Percentiles rank a stretch among this genome's conserved stretches.
phyloP scores from a whole-genome alignment of 2,329 filamentous ascomycete species.

The Phyllosticta citribraziliensis region DNA sequence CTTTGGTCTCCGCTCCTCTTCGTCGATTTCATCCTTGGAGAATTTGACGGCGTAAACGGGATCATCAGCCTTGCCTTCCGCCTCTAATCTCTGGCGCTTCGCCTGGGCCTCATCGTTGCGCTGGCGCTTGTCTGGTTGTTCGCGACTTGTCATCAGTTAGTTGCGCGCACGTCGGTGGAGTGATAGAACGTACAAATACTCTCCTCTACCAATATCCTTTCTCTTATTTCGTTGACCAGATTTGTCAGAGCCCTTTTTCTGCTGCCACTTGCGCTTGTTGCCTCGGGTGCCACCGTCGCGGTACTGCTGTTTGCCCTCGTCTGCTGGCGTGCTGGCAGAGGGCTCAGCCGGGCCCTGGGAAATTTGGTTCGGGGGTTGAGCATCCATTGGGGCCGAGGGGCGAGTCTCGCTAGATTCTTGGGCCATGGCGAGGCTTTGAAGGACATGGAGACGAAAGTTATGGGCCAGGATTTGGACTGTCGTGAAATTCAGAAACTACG shows the following conservation, averaged over 20 bases:
- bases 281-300: conserved; percentile 7
- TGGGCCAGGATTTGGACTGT: neutral
- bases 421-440: neutral
- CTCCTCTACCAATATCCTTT: conserved; percentile 55
- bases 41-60: conserved; percentile 28
- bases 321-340: neutral
- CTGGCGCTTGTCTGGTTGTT: conserved; percentile 38
- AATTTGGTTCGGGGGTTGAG: conserved; percentile 6
- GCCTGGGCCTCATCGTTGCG: conserved; percentile 33
- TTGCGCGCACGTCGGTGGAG: conserved; percentile 22
- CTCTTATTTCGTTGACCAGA: conserved; percentile 44
- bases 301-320: conserved; percentile 2
- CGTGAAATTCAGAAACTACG: neutral
- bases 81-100: conserved; percentile 28
- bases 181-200: conserved; percentile 48
- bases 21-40: conserved; percentile 73
- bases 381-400: conserved; percentile 17
- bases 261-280: conserved; percentile 23
- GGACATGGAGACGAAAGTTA: neutral
- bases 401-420: neutral
- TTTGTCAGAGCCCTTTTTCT: conserved; percentile 11
- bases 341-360: neutral
- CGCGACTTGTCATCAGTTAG: conserved; percentile 30
- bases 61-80: conserved; percentile 31
- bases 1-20: conserved; percentile 81